A percentile compares a stretch with the other conserved stretches of the same genome.
phyloP scores from a whole-genome alignment of 352 stramenopile species.

The Globisporangium paroecandrum region DNA sequence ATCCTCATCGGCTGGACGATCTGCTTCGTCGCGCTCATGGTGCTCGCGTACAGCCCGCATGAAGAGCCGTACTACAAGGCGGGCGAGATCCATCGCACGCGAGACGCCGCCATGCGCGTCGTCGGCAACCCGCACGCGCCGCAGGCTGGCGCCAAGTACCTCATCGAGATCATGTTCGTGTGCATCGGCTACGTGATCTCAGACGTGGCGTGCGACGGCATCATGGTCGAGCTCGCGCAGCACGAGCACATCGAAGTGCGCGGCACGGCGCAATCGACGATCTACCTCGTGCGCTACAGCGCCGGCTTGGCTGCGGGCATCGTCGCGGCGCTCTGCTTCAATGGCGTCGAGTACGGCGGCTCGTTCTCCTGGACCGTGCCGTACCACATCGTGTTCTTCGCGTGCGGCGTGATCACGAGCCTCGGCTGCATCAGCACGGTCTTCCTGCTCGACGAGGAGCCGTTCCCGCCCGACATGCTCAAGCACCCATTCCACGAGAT shows the following conservation, averaged over 20 bases:
- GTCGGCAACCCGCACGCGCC: conserved; percentile 49
- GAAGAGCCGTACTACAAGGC: conserved; percentile 50
- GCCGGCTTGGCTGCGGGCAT: conserved; percentile 40
- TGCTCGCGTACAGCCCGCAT: conserved; percentile 48
- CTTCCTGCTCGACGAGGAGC: conserved; percentile 50
- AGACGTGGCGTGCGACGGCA: conserved; percentile 58
- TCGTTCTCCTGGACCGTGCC: conserved; percentile 50
- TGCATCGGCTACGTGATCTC: conserved; percentile 66
- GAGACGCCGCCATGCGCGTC: conserved; percentile 29
- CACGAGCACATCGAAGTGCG: conserved; percentile 61
- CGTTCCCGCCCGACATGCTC: conserved; percentile 24
- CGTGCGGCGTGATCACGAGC: conserved; percentile 34
- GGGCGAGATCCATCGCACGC: conserved; percentile 58
- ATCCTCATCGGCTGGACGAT: conserved; percentile 67
- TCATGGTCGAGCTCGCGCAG: conserved; percentile 73
- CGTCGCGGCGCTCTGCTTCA: conserved; percentile 57
- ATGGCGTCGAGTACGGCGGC: conserved; percentile 57
- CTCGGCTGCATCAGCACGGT: conserved; percentile 34
- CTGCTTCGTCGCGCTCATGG: conserved; percentile 44
- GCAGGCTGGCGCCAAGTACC: conserved; percentile 41
- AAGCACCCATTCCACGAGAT: conserved; percentile 47
- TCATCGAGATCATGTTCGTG: conserved; percentile 56
- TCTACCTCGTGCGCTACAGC: conserved; percentile 65
- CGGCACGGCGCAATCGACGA: conserved; percentile 55
- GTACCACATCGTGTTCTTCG: conserved; percentile 58